These are phyloP conservation scores for Populus trichocarpa DNA, from an alignment of 441 rosid genomes.

Conservation along the genomic window DNA sequence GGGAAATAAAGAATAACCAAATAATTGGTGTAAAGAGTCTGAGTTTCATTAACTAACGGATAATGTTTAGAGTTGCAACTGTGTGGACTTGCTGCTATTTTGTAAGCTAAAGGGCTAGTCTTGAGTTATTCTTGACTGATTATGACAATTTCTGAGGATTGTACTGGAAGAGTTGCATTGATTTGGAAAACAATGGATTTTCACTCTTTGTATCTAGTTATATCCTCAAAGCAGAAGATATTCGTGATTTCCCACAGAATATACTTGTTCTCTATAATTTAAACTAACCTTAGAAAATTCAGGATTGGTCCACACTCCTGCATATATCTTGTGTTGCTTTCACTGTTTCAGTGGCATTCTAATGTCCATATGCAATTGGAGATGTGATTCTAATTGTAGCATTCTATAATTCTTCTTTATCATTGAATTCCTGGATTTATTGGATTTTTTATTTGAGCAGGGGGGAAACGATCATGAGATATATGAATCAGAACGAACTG, in stretches of 20 bases:
- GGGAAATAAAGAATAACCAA: not conserved
- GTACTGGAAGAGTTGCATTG: not conserved
- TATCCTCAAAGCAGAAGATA: not conserved
- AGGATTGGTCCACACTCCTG: not conserved
- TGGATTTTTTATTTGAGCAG: slow-evolving; percentile 35
- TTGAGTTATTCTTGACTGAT: not conserved
- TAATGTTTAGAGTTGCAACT: not conserved
- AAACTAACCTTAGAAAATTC: not conserved
- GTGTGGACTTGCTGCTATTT: not conserved
- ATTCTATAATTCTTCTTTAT: not conserved
- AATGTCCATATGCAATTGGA: not conserved
- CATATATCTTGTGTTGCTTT: not conserved
- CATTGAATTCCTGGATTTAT: slow-evolving; percentile 5
- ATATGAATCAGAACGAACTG: slow-evolving; percentile 74
- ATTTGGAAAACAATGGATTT: not conserved
- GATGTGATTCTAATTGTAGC: not conserved
- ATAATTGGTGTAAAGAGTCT: not conserved
- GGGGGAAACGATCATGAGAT: slow-evolving; percentile 99
- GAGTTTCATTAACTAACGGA: not conserved
- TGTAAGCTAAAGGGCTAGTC: not conserved
- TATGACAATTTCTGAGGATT: not conserved
- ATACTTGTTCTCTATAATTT: not conserved
- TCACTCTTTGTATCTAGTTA: not conserved
- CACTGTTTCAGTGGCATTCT: not conserved
- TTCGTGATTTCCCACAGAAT: not conserved